Evolutionary conservation across 306 rosid species (phyloP), one percentile per base, ranked within the genome.

Genomic region (Fragaria vesca): DNA sequence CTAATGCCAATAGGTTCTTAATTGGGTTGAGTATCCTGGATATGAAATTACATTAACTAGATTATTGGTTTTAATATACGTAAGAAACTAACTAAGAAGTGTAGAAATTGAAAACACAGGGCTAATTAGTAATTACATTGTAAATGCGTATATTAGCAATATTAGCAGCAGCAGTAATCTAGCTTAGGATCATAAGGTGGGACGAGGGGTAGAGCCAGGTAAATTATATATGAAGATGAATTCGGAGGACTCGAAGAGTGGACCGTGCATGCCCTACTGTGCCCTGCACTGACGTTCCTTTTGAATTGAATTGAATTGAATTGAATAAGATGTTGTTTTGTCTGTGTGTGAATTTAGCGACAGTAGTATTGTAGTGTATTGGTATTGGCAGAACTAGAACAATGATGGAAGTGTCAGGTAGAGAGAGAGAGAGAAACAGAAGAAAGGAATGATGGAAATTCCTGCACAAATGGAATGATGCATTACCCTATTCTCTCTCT

Each of bases 401-500:
- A 84, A 80, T 80, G 80, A 84, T 84, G 87, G 66, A 77, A 60
- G 1, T 69, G 79, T 36, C 83, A 76, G 84, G 38, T 43, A 21
- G 73, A 16, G 32, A 52, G 34, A 63, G 34, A 63, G 34, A 63
- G 69, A 15, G n/a, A 15, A 7, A 63, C 20, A 30, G 66, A 61
- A 72, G 67, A 79, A 79, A 38, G 82, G 77, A 84, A 84, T 80
- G 80, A 80, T 80, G 90, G 72, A 81, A 80, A 85, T 88, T 87
- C 87, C 90, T 85, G 93, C 85, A 55, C 78, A 80, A 80, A 80
- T 71, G 85, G 91, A 88, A 88, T 87, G 81, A 87, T 88, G 89
- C 78, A 68, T 77, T 77, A 34, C 69, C 15, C 43, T 32, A 1
- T 24, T 38, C 17, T 26, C 20, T 28, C 40, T 62, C 6, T n/a